These are phyloP conservation scores for Bodo saltans DNA, from an alignment of 78 protist species.

Conservation along the genomic window DNA sequence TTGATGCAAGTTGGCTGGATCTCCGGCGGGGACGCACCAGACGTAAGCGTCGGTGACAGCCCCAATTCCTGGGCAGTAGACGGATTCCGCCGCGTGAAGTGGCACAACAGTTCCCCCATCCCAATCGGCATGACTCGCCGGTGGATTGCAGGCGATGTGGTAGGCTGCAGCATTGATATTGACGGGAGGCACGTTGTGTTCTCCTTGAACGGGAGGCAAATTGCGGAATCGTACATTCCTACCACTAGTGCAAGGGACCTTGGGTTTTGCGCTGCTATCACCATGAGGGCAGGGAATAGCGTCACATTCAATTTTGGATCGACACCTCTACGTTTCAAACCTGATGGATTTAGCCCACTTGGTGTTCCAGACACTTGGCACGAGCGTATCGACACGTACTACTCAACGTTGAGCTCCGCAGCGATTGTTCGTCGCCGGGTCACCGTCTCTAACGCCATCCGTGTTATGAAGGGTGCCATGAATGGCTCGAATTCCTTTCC, in stretches of 20 bases:
- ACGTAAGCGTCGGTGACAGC: slow-evolving; percentile 11
- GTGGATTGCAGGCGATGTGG: slow-evolving; percentile 14
- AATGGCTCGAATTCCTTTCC: too few relatives aligned
- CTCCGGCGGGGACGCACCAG: not conserved
- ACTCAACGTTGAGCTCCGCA: not conserved
- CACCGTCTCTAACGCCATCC: too few relatives aligned
- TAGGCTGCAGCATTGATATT: not conserved
- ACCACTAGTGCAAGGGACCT: too few relatives aligned
- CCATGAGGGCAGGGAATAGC: not conserved
- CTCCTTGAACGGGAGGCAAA: slow-evolving; percentile 7
- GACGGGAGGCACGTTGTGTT: not conserved
- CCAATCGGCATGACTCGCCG: not conserved
- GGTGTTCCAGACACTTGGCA: slow-evolving; percentile 20
- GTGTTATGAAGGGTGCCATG: too few relatives aligned
- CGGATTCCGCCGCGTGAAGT: not conserved
- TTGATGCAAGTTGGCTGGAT: slow-evolving; percentile 32
- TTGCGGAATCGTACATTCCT: too few relatives aligned
- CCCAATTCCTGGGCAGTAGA: slow-evolving; percentile 4
- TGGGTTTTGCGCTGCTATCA: slow-evolving; percentile 7
- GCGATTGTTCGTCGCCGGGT: too few relatives aligned
- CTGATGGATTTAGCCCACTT: not conserved
- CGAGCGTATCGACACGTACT: slow-evolving; percentile 7
- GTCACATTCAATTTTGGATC: not conserved
- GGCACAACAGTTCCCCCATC: not conserved
- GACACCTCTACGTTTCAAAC: not conserved